Percentiles rank a stretch among this genome's conserved stretches.
These are phyloP conservation scores for Aureobasidium leucospermi DNA, from an alignment of 2,329 filamentous ascomycete species.

Conservation along the genomic window DNA sequence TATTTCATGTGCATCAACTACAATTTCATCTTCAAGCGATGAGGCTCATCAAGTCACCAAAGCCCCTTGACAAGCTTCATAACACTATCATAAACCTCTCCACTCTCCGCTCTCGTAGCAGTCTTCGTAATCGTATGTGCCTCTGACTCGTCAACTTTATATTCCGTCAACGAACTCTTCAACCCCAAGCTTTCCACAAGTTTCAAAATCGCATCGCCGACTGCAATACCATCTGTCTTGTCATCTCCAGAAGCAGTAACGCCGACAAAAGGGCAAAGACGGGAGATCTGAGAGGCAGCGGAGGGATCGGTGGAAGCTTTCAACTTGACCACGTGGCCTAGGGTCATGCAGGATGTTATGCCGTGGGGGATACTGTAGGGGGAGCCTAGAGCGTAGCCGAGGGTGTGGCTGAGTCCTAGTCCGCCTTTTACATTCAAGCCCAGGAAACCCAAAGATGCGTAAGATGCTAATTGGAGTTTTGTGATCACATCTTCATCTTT, in stretches of 20 bases:
- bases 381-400: constrained; percentile 45
- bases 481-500: constrained; percentile 44
- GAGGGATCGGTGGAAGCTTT: constrained; percentile 37
- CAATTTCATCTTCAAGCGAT: too few relatives aligned
- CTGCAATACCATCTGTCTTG: constrained; percentile 36
- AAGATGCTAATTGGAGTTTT: constrained; percentile 46
- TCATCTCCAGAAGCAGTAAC: constrained; percentile 33
- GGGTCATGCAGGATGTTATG: constrained; percentile 47
- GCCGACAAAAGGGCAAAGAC: constrained; percentile 39
- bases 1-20: too few relatives aligned
- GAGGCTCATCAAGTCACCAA: constrained; percentile 19
- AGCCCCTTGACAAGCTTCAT: constrained; percentile 36
- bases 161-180: constrained; percentile 40
- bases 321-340: constrained; percentile 48
- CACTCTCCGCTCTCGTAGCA: constrained; percentile 37
- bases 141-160: constrained; percentile 36
- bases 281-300: constrained; percentile 40
- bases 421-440: constrained; percentile 45
- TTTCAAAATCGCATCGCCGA: constrained; percentile 38
- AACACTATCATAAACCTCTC: constrained; percentile 37
- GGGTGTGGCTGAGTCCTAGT: constrained; percentile 37
- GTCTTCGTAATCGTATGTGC: constrained; percentile 36
- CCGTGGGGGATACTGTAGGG: constrained; percentile 52
- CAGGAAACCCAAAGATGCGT: constrained; percentile 43
- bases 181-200: constrained; percentile 39